Evolutionary conservation across 2,329 filamentous ascomycete genomes (phyloP).

Genomic region (Trichoderma atroviride): DNA sequence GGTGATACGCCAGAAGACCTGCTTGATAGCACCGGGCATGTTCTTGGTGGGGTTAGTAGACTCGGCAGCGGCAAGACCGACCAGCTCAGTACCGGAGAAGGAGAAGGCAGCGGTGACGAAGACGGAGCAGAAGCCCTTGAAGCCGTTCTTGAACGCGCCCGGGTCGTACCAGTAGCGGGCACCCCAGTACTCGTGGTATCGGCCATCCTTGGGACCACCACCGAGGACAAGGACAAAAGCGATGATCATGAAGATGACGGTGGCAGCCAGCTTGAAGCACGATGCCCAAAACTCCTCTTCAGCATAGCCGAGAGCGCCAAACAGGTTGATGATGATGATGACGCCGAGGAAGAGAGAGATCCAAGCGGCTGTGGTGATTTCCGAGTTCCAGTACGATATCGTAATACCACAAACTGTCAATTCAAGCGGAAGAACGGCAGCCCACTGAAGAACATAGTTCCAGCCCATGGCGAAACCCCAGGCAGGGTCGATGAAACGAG

Average conservation of each 20-base stretch:
- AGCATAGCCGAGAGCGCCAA: constrained; percentile 46
- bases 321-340: constrained; percentile 50
- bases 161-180: constrained; percentile 47
- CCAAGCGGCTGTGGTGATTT: constrained; percentile 43
- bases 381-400: constrained; percentile 52
- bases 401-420: constrained; percentile 54
- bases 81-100: constrained; percentile 67
- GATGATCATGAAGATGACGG: constrained; percentile 56
- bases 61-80: constrained; percentile 69
- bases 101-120: constrained; percentile 71
- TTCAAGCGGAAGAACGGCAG: constrained; percentile 51
- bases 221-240: constrained; percentile 58
- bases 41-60: constrained; percentile 66
- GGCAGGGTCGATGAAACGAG: constrained; percentile 61
- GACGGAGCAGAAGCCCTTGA: constrained; percentile 67
- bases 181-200: constrained; percentile 46
- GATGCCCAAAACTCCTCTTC: constrained; percentile 41
- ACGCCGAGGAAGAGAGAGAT: constrained; percentile 35
- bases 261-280: constrained; percentile 52
- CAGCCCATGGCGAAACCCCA: constrained; percentile 59
- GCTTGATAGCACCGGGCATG: constrained; percentile 75
- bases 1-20: constrained; percentile 58
- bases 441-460: constrained; percentile 55
- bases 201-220: constrained; percentile 51
- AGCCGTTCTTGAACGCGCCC: constrained; percentile 64